Evolutionary conservation across 202 grass and related monocot genomes (phyloP), one percentile per base, ranked within the genome.

Genomic region (Carex sylvatica): DNA sequence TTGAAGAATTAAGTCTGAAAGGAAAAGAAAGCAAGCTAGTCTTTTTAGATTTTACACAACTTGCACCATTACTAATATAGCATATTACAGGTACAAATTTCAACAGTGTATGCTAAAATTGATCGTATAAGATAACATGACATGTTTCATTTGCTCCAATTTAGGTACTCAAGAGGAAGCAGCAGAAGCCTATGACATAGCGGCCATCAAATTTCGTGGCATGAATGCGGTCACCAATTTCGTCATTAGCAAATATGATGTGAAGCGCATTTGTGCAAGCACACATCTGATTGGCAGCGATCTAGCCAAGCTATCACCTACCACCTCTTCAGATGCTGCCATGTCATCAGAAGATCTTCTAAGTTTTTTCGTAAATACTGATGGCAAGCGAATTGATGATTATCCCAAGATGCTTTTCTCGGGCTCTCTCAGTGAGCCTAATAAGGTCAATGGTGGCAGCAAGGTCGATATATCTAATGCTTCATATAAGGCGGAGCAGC

Each of bases 151-250:
- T 46, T 46, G 44, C 44, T 46, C 8, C 9, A 46, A 81, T 86
- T 16, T 89, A 97, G 93, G 83, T 5, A 97, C 91, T 0, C 87
- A 97, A 81, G 87, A 89, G 85, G 91, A 93, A 80, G 93, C 91
- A 24, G 93, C 93, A 14, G 91, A 96, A 69, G 93, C 93, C 0
- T 97, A 97, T 61, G 93, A 97, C 81, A 85, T 97, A 28, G 91
- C 91, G 9, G 91, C 93, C 13, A 83, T 97, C 55, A 97, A 97
- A 83, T 97, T 93, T 71, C 88, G 93, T 51, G 93, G 93, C 22
- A 79, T 62, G 35, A 91, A 87, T 30, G 93, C 91, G 0, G 89
- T 97, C 13, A 97, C 93, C 78, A 95, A 97, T 89, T 97, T 97
- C 9, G 78, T 85, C 63, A 83, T 89, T 8, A 85, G 91, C 56